phyloP scores from a whole-genome alignment of 495 filamentous ascomycete species.

The Hypoxylon fuscum region DNA sequence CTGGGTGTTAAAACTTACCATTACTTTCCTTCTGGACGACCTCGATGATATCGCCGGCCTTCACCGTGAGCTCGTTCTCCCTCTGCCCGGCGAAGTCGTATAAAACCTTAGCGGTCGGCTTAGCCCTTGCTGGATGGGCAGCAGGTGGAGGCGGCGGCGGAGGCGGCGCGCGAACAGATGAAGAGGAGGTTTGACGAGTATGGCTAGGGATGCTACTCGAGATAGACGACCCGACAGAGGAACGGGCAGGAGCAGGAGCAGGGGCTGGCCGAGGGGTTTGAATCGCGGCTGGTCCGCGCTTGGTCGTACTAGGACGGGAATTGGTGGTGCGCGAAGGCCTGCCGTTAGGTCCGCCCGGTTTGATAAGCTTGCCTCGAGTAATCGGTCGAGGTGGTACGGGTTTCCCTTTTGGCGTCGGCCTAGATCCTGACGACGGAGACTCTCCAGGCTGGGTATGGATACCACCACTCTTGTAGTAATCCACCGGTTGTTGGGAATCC shows the following conservation, averaged over 20 bases:
- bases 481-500: conserved; percentile 77
- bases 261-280: conserved; percentile 57
- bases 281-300: conserved; percentile 53
- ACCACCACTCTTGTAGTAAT: conserved; percentile 91
- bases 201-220: conserved; percentile 52
- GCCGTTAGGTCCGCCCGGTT: conserved; percentile 86
- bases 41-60: conserved; percentile 79
- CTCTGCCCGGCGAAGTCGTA: conserved; percentile 88
- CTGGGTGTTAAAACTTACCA: conserved; percentile 65
- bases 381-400: conserved; percentile 87
- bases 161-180: conserved; percentile 60
- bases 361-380: conserved; percentile 87
- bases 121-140: conserved; percentile 70
- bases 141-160: conserved; percentile 78
- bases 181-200: conserved; percentile 53
- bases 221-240: conserved; percentile 49
- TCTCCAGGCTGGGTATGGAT: conserved; percentile 90
- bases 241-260: conserved; percentile 51
- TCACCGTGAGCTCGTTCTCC: conserved; percentile 80
- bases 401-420: conserved; percentile 84
- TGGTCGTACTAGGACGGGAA: conserved; percentile 58
- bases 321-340: conserved; percentile 73
- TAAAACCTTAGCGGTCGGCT: conserved; percentile 81
- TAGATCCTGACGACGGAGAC: conserved; percentile 81
- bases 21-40: conserved; percentile 90